Percentiles rank a stretch among this genome's conserved stretches.
phyloP scores from a whole-genome alignment of 805 yeast genomes.

The Blastobotrys americana region DNA sequence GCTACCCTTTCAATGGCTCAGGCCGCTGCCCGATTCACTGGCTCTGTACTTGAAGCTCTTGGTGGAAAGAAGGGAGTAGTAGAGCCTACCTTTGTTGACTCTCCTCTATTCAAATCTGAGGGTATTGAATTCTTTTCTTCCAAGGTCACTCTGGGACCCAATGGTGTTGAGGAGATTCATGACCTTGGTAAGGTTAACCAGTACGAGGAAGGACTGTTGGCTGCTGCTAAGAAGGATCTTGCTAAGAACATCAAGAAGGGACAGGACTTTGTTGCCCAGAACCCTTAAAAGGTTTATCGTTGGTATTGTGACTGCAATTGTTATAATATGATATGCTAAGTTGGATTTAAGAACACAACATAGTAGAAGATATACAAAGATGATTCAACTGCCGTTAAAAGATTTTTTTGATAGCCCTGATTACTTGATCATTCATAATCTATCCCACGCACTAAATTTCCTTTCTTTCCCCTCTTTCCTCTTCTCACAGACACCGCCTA shows the following conservation, averaged over 20 bases:
- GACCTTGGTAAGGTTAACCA: slow-evolving; percentile 64
- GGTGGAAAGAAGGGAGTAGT: slow-evolving; percentile 41
- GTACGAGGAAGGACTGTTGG: slow-evolving; percentile 80
- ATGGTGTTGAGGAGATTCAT: slow-evolving; percentile 81
- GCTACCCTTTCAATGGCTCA: slow-evolving; percentile 92
- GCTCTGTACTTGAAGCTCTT: slow-evolving; percentile 38
- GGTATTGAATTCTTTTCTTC: slow-evolving; percentile 97
- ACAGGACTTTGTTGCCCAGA: slow-evolving; percentile 59
- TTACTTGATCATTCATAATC: no score
- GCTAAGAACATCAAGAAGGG: slow-evolving; percentile 89
- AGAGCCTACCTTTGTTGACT: slow-evolving; percentile 54
- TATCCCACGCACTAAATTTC: no score
- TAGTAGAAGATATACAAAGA: no score
- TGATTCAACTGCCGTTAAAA: no score
- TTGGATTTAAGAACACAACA: not conserved
- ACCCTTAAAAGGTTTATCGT: no score
- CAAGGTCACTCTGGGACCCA: slow-evolving; percentile 84
- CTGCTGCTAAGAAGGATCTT: slow-evolving; percentile 76
- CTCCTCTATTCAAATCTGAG: slow-evolving; percentile 74
- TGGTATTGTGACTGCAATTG: not conserved
- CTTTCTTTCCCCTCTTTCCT: no score
- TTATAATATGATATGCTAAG: not conserved
- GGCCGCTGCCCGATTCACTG: slow-evolving; percentile 79
- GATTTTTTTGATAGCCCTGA: no score
- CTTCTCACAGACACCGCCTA: no score